phyloP scores from a whole-genome alignment of 2,329 filamentous ascomycete species.

The Corinectria fuckeliana region DNA sequence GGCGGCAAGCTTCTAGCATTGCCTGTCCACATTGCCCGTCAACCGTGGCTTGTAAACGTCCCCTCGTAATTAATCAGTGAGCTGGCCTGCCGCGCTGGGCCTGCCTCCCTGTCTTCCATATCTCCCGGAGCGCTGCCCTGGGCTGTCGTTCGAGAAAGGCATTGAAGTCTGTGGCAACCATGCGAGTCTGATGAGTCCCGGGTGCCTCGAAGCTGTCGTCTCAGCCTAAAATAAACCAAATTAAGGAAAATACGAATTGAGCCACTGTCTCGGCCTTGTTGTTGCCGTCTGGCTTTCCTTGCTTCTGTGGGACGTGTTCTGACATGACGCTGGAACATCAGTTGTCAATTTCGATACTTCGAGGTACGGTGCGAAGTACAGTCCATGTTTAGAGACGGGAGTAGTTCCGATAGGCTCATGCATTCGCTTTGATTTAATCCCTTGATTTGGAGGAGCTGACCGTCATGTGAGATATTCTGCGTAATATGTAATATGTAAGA shows the following conservation, averaged over 20 bases:
- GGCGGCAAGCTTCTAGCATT: conserved; percentile 10
- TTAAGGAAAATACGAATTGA: conserved; percentile 15
- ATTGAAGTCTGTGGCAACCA: conserved; percentile 17
- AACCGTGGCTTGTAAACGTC: too few species aligned
- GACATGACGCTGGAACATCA: conserved; percentile 6
- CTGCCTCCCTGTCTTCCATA: conserved; percentile 20
- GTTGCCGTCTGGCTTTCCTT: conserved; percentile 17
- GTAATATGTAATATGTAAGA: too few species aligned
- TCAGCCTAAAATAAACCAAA: conserved; percentile 8
- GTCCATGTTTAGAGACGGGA: conserved; percentile 24
- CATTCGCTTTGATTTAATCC: conserved; percentile 4
- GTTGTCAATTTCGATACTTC: conserved; percentile 22
- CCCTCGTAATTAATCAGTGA: conserved; percentile 30
- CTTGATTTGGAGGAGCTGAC: conserved; percentile 19
- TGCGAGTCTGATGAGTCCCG: conserved; percentile 25
- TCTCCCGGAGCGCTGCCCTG: conserved; percentile 27
- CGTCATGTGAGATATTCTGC: conserved; percentile 28
- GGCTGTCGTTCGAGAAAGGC: conserved; percentile 32
- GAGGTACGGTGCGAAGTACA: conserved; percentile 23
- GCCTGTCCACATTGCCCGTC: not conserved
- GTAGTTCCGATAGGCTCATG: conserved; percentile 33
- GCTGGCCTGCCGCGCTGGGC: conserved; percentile 24
- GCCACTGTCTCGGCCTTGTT: conserved; percentile 22
- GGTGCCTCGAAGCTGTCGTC: conserved; percentile 22
- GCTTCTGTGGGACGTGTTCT: conserved; percentile 20